These are phyloP conservation scores for Musa beccarii DNA, from an alignment of 176 grass and related monocot genomes.

Conservation along the genomic window DNA sequence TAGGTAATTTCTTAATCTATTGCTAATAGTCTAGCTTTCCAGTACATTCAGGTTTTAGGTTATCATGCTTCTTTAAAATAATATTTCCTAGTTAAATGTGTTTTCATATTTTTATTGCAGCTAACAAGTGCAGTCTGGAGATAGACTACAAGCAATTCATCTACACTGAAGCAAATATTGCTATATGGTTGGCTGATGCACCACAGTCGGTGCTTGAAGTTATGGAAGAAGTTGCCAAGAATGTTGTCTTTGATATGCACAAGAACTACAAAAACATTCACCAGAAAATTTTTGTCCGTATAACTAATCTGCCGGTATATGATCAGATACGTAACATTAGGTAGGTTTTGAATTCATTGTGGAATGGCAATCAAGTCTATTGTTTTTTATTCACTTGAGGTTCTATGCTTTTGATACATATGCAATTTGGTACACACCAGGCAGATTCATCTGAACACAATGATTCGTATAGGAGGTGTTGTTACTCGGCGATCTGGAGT, in stretches of 20 bases:
- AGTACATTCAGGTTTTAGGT: not conserved
- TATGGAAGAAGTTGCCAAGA: conserved; percentile 91
- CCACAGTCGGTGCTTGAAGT: conserved; percentile 95
- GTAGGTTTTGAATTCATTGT: conserved; percentile 20
- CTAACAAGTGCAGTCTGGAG: conserved; percentile 91
- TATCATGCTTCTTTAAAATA: not conserved
- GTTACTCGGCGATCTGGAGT: conserved; percentile 88
- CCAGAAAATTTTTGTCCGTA: conserved; percentile 86
- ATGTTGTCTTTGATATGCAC: conserved; percentile 91
- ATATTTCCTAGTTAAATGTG: not conserved
- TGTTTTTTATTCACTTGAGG: not conserved
- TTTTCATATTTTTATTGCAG: conserved; percentile 22
- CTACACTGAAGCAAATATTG: conserved; percentile 91
- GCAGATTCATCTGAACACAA: conserved; percentile 98
- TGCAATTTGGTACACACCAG: conserved; percentile 21
- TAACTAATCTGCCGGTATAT: conserved; percentile 93
- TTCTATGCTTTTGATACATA: not conserved
- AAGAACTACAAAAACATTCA: conserved; percentile 95
- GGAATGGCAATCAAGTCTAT: not conserved
- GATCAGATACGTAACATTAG: conserved; percentile 96
- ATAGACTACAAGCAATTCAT: conserved; percentile 98
- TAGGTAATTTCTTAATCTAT: conserved; percentile 44
- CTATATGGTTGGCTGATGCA: conserved; percentile 95
- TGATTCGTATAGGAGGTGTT: conserved; percentile 96
- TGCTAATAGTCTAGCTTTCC: not conserved